phyloP scores from a whole-genome alignment of 306 rosid genomes.

The Macrotyloma uniflorum region DNA sequence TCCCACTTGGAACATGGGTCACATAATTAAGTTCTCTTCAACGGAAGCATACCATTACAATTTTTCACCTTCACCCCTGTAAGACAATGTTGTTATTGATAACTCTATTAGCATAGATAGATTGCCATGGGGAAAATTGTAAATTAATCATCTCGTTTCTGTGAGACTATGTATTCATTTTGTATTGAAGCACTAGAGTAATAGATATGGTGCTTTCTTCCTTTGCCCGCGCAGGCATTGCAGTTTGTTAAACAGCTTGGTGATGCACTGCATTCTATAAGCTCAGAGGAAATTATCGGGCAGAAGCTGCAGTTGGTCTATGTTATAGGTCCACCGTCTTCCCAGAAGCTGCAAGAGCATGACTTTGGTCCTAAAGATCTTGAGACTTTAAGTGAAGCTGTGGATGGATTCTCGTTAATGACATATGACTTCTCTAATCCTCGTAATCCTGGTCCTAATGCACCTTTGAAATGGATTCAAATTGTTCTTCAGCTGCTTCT shows the following conservation, averaged over 20 bases:
- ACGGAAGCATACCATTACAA: neutral
- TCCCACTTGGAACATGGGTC: slow-evolving; percentile 19
- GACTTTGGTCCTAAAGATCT: slow-evolving; percentile 93
- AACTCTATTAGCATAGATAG: neutral
- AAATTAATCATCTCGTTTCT: slow-evolving; percentile 26
- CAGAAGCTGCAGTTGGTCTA: slow-evolving; percentile 69
- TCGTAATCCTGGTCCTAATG: slow-evolving; percentile 94
- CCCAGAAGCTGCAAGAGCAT: slow-evolving; percentile 71
- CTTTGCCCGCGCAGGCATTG: slow-evolving; percentile 68
- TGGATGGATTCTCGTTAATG: slow-evolving; percentile 94
- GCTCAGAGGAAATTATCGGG: slow-evolving; percentile 47
- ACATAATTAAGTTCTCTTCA: neutral
- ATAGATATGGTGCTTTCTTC: slow-evolving; percentile 34
- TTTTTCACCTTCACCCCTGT: slow-evolving; percentile 1
- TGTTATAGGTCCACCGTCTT: slow-evolving; percentile 92
- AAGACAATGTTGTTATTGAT: slow-evolving; percentile 22
- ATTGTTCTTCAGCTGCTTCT: slow-evolving; percentile 63
- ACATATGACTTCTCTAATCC: slow-evolving; percentile 91
- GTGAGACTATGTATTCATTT: slow-evolving; percentile 16
- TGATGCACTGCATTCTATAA: slow-evolving; percentile 73
- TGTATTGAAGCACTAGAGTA: slow-evolving; percentile 24
- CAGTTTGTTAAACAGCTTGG: slow-evolving; percentile 88
- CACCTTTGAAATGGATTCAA: slow-evolving; percentile 92
- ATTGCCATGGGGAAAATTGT: neutral
- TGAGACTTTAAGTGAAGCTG: slow-evolving; percentile 63